phyloP scores from a whole-genome alignment of 495 filamentous ascomycete genomes.

The Lindgomyces ingoldianus region DNA sequence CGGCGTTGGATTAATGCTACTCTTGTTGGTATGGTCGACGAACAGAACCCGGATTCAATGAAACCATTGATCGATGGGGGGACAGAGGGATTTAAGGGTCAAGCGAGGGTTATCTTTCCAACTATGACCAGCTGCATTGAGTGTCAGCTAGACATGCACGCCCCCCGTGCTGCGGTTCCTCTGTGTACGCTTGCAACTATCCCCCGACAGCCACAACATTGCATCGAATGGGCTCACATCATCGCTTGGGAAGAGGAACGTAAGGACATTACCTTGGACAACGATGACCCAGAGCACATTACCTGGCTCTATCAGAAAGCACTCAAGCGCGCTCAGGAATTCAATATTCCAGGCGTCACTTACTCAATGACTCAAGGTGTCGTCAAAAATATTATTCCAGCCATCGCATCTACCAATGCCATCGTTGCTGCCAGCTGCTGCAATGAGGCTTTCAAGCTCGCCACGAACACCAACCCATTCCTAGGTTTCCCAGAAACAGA shows the following conservation, averaged over 20 bases:
- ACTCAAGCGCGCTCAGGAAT: conserved; percentile 75
- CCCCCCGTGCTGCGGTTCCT: conserved; percentile 88
- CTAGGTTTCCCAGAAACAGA: conserved; percentile 56
- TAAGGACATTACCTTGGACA: conserved; percentile 68
- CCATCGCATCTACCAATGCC: conserved; percentile 96
- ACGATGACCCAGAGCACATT: conserved; percentile 95
- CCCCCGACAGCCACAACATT: conserved; percentile 95
- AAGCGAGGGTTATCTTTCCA: conserved; percentile 88
- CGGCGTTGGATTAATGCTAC: conserved; percentile 97
- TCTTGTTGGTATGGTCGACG: conserved; percentile 84
- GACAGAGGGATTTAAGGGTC: conserved; percentile 98
- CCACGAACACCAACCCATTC: conserved; percentile 74
- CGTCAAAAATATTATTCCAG: conserved; percentile 99
- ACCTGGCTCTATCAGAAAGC: conserved; percentile 94
- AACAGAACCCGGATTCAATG: conserved; percentile 72
- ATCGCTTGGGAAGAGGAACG: conserved; percentile 72
- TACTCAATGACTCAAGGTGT: conserved; percentile 98
- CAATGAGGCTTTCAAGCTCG: conserved; percentile 95
- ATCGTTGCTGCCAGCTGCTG: conserved; percentile 94
- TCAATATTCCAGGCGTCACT: conserved; percentile 89
- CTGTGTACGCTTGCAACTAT: conserved; percentile 97
- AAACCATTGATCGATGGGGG: conserved; percentile 96
- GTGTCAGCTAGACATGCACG: conserved; percentile 97
- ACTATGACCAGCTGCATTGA: conserved; percentile 94
- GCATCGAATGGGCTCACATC: conserved; percentile 98